A percentile compares a stretch with the other conserved stretches of the same genome.
phyloP scores from a whole-genome alignment of 2,329 filamentous ascomycete species.

The Ceratocystis albifundus region DNA sequence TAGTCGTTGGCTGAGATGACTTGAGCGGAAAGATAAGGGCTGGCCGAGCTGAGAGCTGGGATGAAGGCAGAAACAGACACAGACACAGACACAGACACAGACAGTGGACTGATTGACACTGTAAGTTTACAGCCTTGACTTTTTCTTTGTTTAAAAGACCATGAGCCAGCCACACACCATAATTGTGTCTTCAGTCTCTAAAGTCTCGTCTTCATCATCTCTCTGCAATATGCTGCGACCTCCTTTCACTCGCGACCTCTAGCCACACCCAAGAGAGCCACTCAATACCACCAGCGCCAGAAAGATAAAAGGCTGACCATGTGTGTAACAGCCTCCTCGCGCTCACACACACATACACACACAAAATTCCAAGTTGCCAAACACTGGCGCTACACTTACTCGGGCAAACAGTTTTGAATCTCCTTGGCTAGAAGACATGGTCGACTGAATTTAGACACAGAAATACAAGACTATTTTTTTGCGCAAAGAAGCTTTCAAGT shows the following conservation, averaged over 20 bases:
- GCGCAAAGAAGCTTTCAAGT: background rate
- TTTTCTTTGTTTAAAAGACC: no score
- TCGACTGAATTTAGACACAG: background rate
- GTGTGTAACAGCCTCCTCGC: background rate
- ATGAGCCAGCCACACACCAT: no score
- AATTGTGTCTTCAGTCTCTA: no score
- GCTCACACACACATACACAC: slow-evolving; percentile 13
- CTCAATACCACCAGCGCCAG: background rate
- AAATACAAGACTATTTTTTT: no score
- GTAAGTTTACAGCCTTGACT: background rate
- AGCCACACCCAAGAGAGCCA: background rate
- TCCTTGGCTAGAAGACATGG: slow-evolving; percentile 37
- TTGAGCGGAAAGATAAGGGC: background rate
- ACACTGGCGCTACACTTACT: slow-evolving; percentile 45
- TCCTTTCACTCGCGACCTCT: background rate
- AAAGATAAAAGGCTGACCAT: background rate
- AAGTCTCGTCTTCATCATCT: background rate
- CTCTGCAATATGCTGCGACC: background rate
- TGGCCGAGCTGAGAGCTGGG: background rate
- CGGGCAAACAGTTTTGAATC: slow-evolving; percentile 99
- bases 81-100: slow-evolving; percentile 12
- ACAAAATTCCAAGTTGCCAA: background rate
- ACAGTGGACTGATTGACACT: background rate
- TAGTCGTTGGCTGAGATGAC: background rate
- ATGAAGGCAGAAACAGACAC: slow-evolving; percentile 4